Conservation (phyloP, 331 rosid species). For the Acacia concinna region DNA sequence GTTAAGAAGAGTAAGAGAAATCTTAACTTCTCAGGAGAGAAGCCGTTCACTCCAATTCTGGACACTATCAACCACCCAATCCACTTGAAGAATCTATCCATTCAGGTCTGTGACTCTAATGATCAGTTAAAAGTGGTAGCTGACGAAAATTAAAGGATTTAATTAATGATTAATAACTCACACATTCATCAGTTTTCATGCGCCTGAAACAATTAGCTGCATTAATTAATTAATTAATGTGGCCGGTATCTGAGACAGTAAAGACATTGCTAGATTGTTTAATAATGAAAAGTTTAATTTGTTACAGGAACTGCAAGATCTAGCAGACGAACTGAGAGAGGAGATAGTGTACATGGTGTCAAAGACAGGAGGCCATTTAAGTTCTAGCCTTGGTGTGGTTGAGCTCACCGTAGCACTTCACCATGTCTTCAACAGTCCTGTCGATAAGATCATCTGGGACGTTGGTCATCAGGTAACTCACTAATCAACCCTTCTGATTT, state of each 20-base stretch:
- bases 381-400: background rate
- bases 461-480: background rate
- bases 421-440: background rate
- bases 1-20: background rate
- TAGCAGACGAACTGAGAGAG: background rate
- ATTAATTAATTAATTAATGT: background rate
- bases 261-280: background rate
- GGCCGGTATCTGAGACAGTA: too few species aligned
- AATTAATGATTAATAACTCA: background rate
- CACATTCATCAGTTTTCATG: background rate
- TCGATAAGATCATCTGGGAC: conserved; percentile 4
- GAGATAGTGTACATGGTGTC: background rate
- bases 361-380: background rate
- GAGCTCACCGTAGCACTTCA: background rate
- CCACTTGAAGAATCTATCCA: background rate
- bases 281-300: background rate
- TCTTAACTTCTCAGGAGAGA: background rate
- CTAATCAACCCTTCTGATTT: background rate
- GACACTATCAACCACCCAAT: background rate
- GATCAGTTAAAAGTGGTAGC: background rate
- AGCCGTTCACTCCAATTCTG: background rate
- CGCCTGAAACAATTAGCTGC: background rate
- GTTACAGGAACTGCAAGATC: background rate
- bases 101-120: background rate
- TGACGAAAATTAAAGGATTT: background rate